phyloP scores from a whole-genome alignment of 495 filamentous ascomycete genomes.

The Aspergillus haitiensis region DNA sequence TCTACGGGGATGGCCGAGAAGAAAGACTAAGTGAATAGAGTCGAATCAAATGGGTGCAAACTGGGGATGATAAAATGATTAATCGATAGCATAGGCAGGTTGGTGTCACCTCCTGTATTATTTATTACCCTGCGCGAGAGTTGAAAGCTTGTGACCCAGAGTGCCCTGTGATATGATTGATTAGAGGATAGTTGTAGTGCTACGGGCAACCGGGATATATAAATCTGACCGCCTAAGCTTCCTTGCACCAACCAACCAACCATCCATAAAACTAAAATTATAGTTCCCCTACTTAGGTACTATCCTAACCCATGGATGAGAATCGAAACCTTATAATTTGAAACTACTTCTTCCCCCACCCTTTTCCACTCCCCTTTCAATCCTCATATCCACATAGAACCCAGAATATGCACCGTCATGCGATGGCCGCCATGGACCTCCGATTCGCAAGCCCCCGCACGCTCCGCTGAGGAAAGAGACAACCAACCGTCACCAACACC shows the following conservation, averaged over 20 bases:
- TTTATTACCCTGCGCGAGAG: too few relatives aligned
- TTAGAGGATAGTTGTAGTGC: too few relatives aligned
- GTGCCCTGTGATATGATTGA: too few relatives aligned
- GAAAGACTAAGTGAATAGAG: background rate
- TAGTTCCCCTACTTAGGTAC: too few relatives aligned
- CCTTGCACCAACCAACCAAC: background rate
- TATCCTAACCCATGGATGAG: background rate
- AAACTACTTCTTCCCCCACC: conserved; percentile 16
- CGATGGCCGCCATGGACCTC: conserved; percentile 55
- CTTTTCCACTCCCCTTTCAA: conserved; percentile 7
- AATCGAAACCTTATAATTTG: conserved; percentile 3
- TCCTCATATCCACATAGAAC: conserved; percentile 8
- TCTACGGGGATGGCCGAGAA: background rate
- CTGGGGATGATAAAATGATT: background rate
- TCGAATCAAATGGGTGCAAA: background rate
- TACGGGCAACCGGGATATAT: background rate
- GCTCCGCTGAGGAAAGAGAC: conserved; percentile 27
- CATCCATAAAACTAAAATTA: background rate
- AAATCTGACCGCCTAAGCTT: background rate
- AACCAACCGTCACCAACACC: conserved; percentile 18
- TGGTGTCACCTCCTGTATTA: too few relatives aligned
- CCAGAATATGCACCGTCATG: conserved; percentile 46
- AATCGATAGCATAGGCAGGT: too few relatives aligned
- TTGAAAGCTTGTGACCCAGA: too few relatives aligned
- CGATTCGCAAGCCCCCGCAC: conserved; percentile 26